Conservation (phyloP, 2,329 filamentous ascomycete genomes). For the Sordariomycetes sp. region DNA sequence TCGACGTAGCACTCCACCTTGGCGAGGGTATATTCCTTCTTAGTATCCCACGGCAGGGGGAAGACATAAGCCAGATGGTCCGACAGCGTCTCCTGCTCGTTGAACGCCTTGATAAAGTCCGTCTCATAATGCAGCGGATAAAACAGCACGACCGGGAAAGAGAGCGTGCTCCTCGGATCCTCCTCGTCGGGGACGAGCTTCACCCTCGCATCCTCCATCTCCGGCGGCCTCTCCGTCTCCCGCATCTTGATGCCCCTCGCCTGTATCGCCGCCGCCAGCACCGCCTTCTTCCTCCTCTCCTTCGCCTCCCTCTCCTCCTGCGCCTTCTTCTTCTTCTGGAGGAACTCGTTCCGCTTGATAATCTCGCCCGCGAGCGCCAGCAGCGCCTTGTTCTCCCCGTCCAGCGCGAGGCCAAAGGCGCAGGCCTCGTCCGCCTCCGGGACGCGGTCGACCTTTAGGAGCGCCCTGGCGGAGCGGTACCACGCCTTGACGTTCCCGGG, state of each 20-base stretch:
- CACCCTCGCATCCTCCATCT: slow-evolving; percentile 75
- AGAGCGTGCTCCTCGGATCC: slow-evolving; percentile 57
- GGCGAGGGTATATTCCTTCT: slow-evolving; percentile 48
- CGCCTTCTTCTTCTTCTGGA: slow-evolving; percentile 40
- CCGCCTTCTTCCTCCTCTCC: slow-evolving; percentile 39
- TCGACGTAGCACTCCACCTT: slow-evolving; percentile 83
- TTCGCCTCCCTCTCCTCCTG: slow-evolving; percentile 42
- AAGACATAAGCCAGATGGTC: slow-evolving; percentile 80
- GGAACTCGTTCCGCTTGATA: slow-evolving; percentile 35
- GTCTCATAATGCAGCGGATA: slow-evolving; percentile 74
- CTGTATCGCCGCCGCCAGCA: slow-evolving; percentile 52
- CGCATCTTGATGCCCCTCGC: slow-evolving; percentile 59
- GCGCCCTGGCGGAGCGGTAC: slow-evolving; percentile 70
- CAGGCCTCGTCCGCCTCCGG: slow-evolving; percentile 72
- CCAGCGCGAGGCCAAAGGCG: slow-evolving; percentile 58
- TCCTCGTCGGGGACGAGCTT: slow-evolving; percentile 53
- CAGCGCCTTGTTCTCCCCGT: slow-evolving; percentile 56
- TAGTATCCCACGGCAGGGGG: slow-evolving; percentile 73
- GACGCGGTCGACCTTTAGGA: slow-evolving; percentile 67
- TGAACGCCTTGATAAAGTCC: slow-evolving; percentile 83
- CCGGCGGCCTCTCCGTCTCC: slow-evolving; percentile 57
- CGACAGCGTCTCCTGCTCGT: slow-evolving; percentile 59
- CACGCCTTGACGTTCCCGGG: slow-evolving; percentile 75
- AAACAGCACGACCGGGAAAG: slow-evolving; percentile 68
- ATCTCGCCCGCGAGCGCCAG: slow-evolving; percentile 50